These are phyloP conservation scores for Coemansia sp. DNA, from an alignment of 192 early-diverging fungal genomes.

Conservation along the genomic window DNA sequence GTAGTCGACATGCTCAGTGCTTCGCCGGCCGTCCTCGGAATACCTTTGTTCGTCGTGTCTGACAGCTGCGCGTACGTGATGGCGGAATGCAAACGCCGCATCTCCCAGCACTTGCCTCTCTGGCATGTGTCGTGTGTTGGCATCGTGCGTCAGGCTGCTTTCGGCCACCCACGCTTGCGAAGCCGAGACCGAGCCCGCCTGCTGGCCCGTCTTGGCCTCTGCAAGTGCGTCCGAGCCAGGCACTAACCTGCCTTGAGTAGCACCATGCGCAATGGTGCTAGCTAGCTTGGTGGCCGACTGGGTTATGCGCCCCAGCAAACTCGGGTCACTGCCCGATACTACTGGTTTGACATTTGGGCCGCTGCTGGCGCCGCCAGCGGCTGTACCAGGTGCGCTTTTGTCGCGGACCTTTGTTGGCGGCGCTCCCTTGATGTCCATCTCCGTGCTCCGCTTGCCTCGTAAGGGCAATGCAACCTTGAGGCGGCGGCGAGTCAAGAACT, in stretches of 20 bases:
- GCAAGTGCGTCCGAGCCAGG: slow-evolving; percentile 12
- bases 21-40: not conserved
- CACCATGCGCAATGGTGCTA: slow-evolving; percentile 8
- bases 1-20: not conserved
- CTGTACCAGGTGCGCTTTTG: not conserved
- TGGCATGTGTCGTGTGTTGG: slow-evolving; percentile 51
- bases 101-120: not conserved
- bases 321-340: not conserved
- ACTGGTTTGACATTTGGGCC: not conserved
- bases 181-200: slow-evolving; percentile 1
- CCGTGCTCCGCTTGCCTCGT: no score
- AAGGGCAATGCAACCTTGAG: no score
- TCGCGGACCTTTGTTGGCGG: not conserved
- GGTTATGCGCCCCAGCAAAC: slow-evolving; percentile 18
- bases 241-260: slow-evolving; percentile 2
- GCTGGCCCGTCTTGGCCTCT: slow-evolving; percentile 21
- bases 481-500: no score
- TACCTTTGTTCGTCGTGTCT: not conserved
- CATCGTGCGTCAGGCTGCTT: not conserved
- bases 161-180: slow-evolving; percentile 25
- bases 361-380: not conserved
- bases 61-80: slow-evolving; percentile 1
- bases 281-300: slow-evolving; percentile 33
- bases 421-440: no score
- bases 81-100: slow-evolving; percentile 63